Base-by-base conservation (phyloP, 2,329 filamentous ascomycete genomes). In the Alternaria alternata region DNA sequence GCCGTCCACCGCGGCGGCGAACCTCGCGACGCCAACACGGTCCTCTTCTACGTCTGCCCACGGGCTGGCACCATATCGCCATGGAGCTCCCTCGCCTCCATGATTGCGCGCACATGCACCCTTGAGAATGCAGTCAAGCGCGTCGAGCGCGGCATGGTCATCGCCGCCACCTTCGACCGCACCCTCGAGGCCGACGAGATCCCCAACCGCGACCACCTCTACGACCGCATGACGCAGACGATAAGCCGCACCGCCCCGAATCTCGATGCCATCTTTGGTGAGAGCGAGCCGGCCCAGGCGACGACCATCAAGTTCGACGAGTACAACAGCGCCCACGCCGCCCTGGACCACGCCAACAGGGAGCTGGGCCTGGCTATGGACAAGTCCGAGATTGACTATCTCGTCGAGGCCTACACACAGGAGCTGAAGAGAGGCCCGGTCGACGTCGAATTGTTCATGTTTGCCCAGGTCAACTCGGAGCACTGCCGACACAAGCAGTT, bases 371-470 rank as follows among this genome's bases (percentile, higher is more conserved):
- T 99, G 64, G 94, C 93, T 18, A 86, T 99, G 59, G 94, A 98
- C 77, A 85, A 89, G 59, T 89, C 90, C 8, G 94, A 99, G 78
- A 96, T 98, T 78, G 89, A 96, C 61, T 98, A 99, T 75, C 85
- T 99, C 39, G 92, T 97, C n/a, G 89, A 93, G 68, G 89, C 90
- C 42, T 95, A 93, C 79, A 88, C 87, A 6, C 83, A 88, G 38
- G 86, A 84, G 58, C 82, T 89, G 18, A 86, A 88, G 63, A 83
- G 89, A 38, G 82, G 86, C 49, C 92, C 92, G 1, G 90, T 93
- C 62, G 95, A 98, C 77, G 92, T 98, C 44, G 95, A 99, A 81
- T 85, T 98, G 22, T 98, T 98, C 85, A 98, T 98, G 95, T 99
- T 98, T 78, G 94, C 94, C 16, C 95, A 99, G 81, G 94, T 99